These are phyloP conservation scores for Agaricus blazei DNA, from an alignment of 768 basidiomycete genomes.

Conservation along the genomic window DNA sequence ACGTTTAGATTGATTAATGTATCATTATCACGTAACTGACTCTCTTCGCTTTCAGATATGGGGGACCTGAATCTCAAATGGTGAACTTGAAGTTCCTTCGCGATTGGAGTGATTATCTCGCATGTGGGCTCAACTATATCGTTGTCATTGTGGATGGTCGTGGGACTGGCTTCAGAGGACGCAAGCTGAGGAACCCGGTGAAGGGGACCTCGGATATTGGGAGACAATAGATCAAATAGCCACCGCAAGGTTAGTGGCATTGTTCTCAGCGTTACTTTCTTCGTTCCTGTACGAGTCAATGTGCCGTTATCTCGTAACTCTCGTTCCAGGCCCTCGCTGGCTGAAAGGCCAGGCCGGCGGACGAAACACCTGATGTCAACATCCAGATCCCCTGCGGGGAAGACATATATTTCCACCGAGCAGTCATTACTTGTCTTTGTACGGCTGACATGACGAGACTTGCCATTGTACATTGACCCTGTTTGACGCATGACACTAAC, in stretches of 20 bases:
- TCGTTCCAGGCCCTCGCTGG: no score
- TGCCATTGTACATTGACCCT: not conserved
- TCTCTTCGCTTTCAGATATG: conserved; percentile 51
- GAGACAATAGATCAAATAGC: conserved; percentile 89
- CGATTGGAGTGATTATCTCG: conserved; percentile 88
- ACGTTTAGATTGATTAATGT: not conserved
- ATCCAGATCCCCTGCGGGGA: not conserved
- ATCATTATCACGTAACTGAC: not conserved
- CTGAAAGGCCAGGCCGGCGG: not conserved
- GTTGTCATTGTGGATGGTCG: conserved; percentile 88
- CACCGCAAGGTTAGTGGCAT: conserved; percentile 64
- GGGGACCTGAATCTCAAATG: conserved; percentile 83
- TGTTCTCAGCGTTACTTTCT: conserved; percentile 6
- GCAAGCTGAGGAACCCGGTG: conserved; percentile 81
- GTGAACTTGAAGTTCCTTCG: conserved; percentile 62
- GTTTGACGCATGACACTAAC: not conserved
- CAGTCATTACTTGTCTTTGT: no score
- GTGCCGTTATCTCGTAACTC: not conserved
- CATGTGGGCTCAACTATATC: conserved; percentile 76
- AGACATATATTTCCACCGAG: not conserved
- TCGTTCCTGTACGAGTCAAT: not conserved
- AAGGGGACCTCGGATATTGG: conserved; percentile 81
- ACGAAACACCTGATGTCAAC: not conserved
- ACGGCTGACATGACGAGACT: no score
- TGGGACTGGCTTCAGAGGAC: conserved; percentile 90